A percentile compares a stretch with the other conserved stretches of the same genome.
Conservation (phyloP, 345 rosid species). For the Melastoma malabathricum region DNA sequence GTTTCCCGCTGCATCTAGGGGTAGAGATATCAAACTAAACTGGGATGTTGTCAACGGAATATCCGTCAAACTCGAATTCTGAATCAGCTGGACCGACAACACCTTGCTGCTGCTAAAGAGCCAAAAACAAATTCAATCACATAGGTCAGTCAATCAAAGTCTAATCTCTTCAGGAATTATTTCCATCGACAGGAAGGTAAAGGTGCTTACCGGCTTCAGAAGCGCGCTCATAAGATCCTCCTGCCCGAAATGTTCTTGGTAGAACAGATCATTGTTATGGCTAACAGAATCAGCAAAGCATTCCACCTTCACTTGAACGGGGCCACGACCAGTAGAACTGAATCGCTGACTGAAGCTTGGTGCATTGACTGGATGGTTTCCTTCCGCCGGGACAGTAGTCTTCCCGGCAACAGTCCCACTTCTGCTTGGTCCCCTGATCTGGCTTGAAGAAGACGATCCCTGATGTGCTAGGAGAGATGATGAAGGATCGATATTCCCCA, state of each 20-base stretch:
- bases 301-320: conserved; percentile 60
- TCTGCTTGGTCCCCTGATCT: conserved; percentile 30
- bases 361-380: conserved; percentile 8
- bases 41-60: conserved; percentile 50
- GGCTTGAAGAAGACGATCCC: conserved; percentile 34
- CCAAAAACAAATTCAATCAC: neutral
- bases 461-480: conserved; percentile 30
- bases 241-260: conserved; percentile 47
- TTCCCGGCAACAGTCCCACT: conserved; percentile 20
- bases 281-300: conserved; percentile 25
- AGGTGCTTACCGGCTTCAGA: conserved; percentile 56
- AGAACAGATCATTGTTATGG: conserved; percentile 20
- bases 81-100: conserved; percentile 30
- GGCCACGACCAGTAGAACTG: conserved; percentile 18
- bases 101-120: conserved; percentile 49
- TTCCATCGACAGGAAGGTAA: neutral
- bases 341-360: conserved; percentile 24
- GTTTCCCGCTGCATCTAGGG: no score
- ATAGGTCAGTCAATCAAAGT: no score
- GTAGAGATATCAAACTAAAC: conserved; percentile 24
- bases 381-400: conserved; percentile 23
- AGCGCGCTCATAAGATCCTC: conserved; percentile 87
- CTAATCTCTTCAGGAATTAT: no score
- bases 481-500: conserved; percentile 22
- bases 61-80: conserved; percentile 77